Evolutionary conservation across 2,329 filamentous ascomycete genomes (phyloP).

Genomic region (Corynespora cassiicola): DNA sequence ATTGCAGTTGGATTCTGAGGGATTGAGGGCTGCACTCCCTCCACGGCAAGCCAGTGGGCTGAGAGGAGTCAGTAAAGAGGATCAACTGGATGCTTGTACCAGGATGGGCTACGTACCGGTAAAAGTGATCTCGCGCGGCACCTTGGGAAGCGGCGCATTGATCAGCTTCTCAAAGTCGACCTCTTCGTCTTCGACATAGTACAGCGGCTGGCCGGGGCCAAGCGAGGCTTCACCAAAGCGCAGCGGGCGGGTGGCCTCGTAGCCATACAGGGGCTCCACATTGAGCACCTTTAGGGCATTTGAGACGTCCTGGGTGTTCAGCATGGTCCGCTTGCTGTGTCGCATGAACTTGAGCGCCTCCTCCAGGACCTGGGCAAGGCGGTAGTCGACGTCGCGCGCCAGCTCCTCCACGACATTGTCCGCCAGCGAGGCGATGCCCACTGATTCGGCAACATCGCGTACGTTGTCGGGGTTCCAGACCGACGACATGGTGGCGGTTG

Average conservation of each 20-base stretch:
- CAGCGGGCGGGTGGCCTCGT: conserved; percentile 88
- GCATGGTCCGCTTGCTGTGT: conserved; percentile 80
- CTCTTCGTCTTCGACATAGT: conserved; percentile 98
- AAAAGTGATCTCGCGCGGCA: conserved; percentile 89
- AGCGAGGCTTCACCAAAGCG: conserved; percentile 93
- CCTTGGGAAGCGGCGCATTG: conserved; percentile 92
- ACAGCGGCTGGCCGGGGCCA: conserved; percentile 91
- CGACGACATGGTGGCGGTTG: conserved; percentile 47
- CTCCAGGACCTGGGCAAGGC: conserved; percentile 89
- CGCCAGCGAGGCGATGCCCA: conserved; percentile 80
- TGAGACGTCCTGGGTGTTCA: conserved; percentile 88
- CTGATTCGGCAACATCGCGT: conserved; percentile 92
- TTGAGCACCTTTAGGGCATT: conserved; percentile 86
- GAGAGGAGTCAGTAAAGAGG: conserved; percentile 16
- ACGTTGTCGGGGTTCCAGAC: conserved; percentile 98
- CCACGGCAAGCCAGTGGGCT: conserved; percentile 97
- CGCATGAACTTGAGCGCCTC: conserved; percentile 98
- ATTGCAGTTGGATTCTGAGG: conserved; percentile 92
- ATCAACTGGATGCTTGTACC: background rate
- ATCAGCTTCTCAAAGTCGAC: conserved; percentile 99
- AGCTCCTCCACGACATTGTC: conserved; percentile 89
- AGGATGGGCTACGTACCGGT: conserved; percentile 67
- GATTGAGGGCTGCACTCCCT: conserved; percentile 95
- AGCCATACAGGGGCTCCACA: conserved; percentile 94
- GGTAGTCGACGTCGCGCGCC: conserved; percentile 93